Conservation (phyloP, 108 stramenopile species). For the Conticribra weissflogii region DNA sequence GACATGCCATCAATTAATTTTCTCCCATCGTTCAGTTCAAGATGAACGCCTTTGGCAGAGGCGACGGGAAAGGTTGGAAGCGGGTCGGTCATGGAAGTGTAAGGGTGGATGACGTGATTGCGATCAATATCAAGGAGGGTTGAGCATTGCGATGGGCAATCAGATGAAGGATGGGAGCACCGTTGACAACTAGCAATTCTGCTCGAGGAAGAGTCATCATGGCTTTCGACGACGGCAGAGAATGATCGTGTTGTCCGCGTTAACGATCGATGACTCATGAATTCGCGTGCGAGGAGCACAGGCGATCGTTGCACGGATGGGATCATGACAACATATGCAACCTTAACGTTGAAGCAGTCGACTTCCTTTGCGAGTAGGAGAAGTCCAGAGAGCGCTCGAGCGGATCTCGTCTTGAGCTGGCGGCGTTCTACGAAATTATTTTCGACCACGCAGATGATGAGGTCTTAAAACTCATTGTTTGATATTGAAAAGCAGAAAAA, state of each 20-base stretch:
- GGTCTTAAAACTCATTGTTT: no score
- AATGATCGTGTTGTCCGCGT: background rate
- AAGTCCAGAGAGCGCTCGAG: no score
- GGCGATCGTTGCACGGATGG: no score
- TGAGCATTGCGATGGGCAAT: slow-evolving; percentile 1
- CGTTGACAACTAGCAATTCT: background rate
- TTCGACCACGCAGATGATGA: no score
- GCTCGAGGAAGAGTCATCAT: background rate
- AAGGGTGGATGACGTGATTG: slow-evolving; percentile 81
- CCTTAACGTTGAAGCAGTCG: no score
- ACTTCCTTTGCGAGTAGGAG: no score
- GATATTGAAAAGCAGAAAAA: no score
- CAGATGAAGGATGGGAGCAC: background rate
- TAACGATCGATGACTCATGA: no score
- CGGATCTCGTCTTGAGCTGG: no score
- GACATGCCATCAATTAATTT: slow-evolving; percentile 87
- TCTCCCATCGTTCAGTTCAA: slow-evolving; percentile 64
- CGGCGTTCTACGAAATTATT: no score
- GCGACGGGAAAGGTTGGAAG: slow-evolving; percentile 67
- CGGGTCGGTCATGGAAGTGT: slow-evolving; percentile 77
- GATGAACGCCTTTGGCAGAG: slow-evolving; percentile 60
- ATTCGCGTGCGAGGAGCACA: no score
- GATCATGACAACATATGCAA: no score
- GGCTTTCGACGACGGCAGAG: background rate
- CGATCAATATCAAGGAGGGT: slow-evolving; percentile 31